phyloP scores from a whole-genome alignment of 2,329 filamentous ascomycete genomes.

The Verticillium nubilum region DNA sequence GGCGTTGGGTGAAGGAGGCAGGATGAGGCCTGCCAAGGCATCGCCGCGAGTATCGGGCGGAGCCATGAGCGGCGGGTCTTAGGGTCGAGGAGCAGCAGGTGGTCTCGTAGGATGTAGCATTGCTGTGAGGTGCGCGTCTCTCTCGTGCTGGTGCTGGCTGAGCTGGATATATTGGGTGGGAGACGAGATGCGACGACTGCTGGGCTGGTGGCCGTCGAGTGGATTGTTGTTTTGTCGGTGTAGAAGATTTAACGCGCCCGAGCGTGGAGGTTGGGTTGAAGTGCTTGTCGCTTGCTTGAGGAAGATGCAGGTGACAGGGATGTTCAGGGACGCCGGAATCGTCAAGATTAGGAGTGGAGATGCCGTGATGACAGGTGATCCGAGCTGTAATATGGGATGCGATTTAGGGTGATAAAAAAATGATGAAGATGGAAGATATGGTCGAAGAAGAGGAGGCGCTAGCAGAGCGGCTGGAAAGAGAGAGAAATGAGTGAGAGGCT shows the following conservation, averaged over 20 bases:
- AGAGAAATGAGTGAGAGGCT: neutral
- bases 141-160: neutral
- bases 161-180: neutral
- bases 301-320: neutral
- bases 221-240: neutral
- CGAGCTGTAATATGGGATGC: neutral
- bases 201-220: neutral
- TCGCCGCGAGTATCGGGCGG: constrained; percentile 4
- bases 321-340: neutral
- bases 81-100: neutral
- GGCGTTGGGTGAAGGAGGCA: constrained; percentile 10
- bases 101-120: constrained; percentile 1
- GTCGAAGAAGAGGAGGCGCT: neutral
- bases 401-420: neutral
- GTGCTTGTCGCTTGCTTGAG: neutral
- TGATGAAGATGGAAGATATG: neutral
- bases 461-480: neutral
- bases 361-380: neutral
- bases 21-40: constrained; percentile 11
- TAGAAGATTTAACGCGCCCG: neutral
- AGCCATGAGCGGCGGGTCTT: neutral
- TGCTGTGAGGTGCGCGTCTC: neutral
- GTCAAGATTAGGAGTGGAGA: neutral
- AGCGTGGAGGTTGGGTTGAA: neutral
- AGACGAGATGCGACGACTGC: neutral